phyloP scores from a whole-genome alignment of 2,329 filamentous ascomycete genomes.

The Neofusicoccum cordaticola region DNA sequence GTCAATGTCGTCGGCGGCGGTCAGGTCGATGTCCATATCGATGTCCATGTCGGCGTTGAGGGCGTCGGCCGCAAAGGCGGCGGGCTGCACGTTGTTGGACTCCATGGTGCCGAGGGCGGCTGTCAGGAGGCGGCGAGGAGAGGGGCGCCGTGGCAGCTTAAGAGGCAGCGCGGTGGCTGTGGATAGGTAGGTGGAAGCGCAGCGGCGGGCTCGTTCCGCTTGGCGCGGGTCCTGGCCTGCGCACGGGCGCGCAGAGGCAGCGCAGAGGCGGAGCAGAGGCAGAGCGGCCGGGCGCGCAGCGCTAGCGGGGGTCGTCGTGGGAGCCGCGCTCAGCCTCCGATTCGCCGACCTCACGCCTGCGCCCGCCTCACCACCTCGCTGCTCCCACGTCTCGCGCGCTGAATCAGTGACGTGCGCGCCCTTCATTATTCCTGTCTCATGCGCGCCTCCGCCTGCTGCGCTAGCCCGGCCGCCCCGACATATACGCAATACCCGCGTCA shows the following conservation, averaged over 20 bases:
- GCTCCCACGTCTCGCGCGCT: neutral
- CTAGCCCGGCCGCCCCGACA: neutral
- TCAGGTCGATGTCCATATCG: conserved; percentile 38
- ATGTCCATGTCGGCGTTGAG: conserved; percentile 26
- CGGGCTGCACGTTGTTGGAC: conserved; percentile 10
- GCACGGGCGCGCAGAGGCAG: neutral
- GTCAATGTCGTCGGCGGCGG: conserved; percentile 22
- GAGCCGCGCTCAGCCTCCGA: neutral
- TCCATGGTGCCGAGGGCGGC: conserved; percentile 3
- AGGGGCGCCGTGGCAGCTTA: neutral
- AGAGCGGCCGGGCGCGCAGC: neutral
- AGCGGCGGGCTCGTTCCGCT: neutral
- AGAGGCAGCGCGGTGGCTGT: neutral
- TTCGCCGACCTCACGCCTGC: neutral
- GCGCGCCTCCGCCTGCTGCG: neutral
- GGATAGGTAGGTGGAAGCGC: neutral
- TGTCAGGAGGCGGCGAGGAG: neutral
- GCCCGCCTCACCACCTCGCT: neutral
- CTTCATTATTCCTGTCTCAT: neutral
- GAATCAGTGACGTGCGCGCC: neutral
- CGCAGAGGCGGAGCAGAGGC: neutral
- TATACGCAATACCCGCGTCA: neutral
- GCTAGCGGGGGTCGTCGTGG: neutral
- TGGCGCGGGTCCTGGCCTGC: neutral
- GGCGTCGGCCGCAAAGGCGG: neutral